Conservation (phyloP, 495 filamentous ascomycete genomes). For the Margaritispora aquatica region DNA sequence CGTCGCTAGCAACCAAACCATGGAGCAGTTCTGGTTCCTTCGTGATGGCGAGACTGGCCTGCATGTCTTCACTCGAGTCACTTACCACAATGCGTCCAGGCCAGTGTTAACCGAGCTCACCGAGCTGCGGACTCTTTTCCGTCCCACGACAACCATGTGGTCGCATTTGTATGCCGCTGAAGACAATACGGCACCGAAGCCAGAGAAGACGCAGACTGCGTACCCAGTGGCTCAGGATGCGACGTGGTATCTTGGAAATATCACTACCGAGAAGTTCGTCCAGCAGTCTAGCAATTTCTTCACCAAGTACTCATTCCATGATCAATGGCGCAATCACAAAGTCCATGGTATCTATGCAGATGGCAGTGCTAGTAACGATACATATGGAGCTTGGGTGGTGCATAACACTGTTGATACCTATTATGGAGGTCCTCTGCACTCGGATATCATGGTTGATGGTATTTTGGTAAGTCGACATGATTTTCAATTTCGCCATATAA, state of each 20-base stretch:
- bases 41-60: background rate
- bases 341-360: background rate
- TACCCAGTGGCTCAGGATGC: background rate
- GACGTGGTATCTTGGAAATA: background rate
- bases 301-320: background rate
- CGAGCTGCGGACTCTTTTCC: background rate
- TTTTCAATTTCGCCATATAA: background rate
- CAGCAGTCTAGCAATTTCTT: background rate
- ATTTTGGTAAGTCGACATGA: background rate
- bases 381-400: background rate
- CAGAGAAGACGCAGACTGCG: too few relatives aligned
- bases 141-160: background rate
- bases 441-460: background rate
- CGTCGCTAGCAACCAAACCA: background rate
- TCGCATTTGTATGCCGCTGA: background rate
- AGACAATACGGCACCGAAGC: background rate
- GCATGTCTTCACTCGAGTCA: background rate
- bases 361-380: background rate
- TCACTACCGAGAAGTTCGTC: background rate
- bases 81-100: background rate
- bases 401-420: background rate
- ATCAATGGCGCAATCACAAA: background rate
- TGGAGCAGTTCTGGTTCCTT: background rate
- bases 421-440: background rate
- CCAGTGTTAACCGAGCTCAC: background rate